Evolutionary conservation across 331 rosid species (phyloP).

Genomic region (Arachis monticola): DNA sequence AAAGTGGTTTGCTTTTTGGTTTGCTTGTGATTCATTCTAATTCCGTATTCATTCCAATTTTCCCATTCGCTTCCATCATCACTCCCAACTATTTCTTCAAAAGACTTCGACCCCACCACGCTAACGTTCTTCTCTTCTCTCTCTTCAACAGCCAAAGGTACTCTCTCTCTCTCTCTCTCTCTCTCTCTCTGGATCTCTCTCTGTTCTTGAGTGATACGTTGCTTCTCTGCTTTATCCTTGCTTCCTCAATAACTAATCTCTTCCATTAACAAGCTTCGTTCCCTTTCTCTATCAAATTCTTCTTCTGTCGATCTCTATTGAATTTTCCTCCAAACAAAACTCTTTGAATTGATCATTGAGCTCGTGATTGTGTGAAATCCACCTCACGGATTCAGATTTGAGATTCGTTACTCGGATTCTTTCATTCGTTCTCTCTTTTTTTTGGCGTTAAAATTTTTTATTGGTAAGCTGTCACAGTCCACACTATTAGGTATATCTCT

Average conservation of each 20-base stretch:
- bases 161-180: constrained; percentile 26
- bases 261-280: not conserved
- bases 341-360: not conserved
- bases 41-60: not conserved
- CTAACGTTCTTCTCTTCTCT: not conserved
- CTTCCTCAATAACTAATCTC: not conserved
- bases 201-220: not conserved
- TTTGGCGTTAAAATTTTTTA: not conserved
- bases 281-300: not conserved
- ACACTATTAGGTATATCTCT: constrained; percentile 4
- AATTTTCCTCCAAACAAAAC: not conserved
- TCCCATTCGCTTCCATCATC: not conserved
- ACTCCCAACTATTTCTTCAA: not conserved
- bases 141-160: constrained; percentile 29
- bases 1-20: no score
- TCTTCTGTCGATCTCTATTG: constrained; percentile 1
- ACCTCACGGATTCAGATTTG: not conserved
- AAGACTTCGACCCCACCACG: constrained; percentile 18
- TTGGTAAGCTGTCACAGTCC: constrained; percentile 25
- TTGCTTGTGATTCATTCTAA: no score
- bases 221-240: not conserved
- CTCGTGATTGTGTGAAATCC: not conserved
- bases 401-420: not conserved
- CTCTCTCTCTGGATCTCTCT: not conserved
- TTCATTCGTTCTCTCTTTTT: not conserved